These are phyloP conservation scores for Aegilops longissima DNA, from an alignment of 176 grass and related monocot species.

Conservation along the genomic window DNA sequence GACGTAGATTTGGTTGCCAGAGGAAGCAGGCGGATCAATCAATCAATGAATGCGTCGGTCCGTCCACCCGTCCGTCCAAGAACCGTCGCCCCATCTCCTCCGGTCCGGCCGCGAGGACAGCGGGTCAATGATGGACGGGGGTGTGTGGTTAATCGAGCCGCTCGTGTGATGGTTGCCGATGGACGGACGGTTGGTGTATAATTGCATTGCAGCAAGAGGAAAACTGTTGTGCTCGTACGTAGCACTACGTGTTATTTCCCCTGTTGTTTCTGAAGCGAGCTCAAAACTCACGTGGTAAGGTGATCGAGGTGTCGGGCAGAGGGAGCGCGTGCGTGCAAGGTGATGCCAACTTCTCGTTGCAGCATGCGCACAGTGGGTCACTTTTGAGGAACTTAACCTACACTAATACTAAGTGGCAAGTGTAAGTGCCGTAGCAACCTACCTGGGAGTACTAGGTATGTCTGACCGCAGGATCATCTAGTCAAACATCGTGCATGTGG, in stretches of 20 bases:
- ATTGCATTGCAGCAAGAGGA: background rate
- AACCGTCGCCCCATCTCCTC: conserved; percentile 12
- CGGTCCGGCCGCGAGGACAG: background rate
- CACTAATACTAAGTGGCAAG: no score
- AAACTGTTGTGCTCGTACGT: background rate
- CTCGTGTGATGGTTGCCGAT: background rate
- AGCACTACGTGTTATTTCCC: no score
- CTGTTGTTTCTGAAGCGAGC: no score
- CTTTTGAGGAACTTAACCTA: background rate
- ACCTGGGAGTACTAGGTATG: no score
- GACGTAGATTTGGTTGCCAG: conserved; percentile 51
- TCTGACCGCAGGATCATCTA: background rate
- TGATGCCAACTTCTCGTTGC: background rate
- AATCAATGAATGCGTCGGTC: conserved; percentile 5
- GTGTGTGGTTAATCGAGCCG: background rate
- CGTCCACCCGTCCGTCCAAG: conserved; percentile 2
- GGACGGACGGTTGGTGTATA: background rate
- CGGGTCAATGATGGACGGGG: background rate
- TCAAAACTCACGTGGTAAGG: background rate
- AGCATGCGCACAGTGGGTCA: background rate
- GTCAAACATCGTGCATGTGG: background rate
- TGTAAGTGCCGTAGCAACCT: background rate
- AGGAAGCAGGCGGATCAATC: conserved; percentile 5
- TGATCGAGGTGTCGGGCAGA: background rate
- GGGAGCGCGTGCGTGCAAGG: background rate